Conservation (phyloP, 495 filamentous ascomycete species). For the Neurospora sp. region DNA sequence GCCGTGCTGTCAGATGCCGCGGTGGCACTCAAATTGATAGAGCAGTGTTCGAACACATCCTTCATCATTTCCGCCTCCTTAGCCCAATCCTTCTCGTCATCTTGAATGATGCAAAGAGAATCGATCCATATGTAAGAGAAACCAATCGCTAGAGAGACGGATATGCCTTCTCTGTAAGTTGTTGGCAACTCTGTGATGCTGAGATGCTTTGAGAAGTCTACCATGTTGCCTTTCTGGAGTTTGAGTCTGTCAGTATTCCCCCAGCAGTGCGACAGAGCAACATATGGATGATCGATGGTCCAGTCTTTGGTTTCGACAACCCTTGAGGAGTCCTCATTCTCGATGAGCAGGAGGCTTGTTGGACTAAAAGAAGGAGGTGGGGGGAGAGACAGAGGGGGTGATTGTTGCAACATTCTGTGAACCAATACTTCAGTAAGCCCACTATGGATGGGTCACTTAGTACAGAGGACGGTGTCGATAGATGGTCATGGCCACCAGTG, state of each 20-base stretch:
- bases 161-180: neutral
- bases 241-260: neutral
- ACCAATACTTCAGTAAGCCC: neutral
- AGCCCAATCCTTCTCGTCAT: neutral
- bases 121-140: neutral
- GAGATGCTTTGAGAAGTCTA: neutral
- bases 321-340: neutral
- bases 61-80: neutral
- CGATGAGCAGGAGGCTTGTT: neutral
- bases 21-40: neutral
- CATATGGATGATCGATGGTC: neutral
- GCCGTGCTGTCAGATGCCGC: neutral
- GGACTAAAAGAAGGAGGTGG: neutral
- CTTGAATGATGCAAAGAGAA: neutral
- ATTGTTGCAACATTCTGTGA: neutral
- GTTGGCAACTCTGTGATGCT: neutral
- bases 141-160: neutral
- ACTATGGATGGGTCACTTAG: neutral
- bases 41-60: neutral
- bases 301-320: neutral
- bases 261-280: neutral
- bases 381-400: neutral
- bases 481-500: neutral
- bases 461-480: neutral
- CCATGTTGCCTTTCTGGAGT: neutral